A percentile compares a stretch with the other conserved stretches of the same genome.
Evolutionary conservation across 371 early-diverging fungal genomes (phyloP).

Genomic region (Mortierella sp.): DNA sequence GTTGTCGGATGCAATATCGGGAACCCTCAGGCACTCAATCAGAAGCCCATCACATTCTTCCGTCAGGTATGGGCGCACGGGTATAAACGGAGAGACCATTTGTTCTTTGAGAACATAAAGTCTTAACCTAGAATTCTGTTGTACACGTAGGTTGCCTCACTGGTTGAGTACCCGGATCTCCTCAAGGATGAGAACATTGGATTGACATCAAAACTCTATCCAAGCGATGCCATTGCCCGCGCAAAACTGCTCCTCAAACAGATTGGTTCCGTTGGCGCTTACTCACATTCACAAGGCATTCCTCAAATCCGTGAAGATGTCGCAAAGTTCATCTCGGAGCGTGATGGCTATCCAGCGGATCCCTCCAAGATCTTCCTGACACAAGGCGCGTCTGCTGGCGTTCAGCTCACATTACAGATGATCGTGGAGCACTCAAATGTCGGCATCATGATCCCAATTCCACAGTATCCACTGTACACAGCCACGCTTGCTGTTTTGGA

Average conservation of each 20-base stretch:
- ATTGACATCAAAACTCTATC: constrained; percentile 69
- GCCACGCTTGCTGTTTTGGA: constrained; percentile 89
- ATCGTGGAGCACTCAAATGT: constrained; percentile 81
- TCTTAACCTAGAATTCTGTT: background rate
- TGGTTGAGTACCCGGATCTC: constrained; percentile 90
- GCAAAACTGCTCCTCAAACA: constrained; percentile 75
- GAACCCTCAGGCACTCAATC: constrained; percentile 96
- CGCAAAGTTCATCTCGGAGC: constrained; percentile 81
- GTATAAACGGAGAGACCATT: background rate
- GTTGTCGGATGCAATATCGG: constrained; percentile 96
- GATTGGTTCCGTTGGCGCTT: constrained; percentile 88
- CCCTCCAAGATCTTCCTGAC: constrained; percentile 92
- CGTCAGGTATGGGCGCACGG: constrained; percentile 78
- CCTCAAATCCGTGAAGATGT: constrained; percentile 85
- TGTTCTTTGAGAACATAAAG: no score
- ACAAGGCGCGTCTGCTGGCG: constrained; percentile 89
- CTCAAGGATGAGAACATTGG: constrained; percentile 67
- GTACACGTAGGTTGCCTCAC: constrained; percentile 74
- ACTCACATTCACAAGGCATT: constrained; percentile 95
- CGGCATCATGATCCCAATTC: constrained; percentile 98
- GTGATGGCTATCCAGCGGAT: constrained; percentile 89
- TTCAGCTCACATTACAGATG: constrained; percentile 87
- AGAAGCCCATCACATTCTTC: constrained; percentile 96
- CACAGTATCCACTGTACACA: constrained; percentile 98
- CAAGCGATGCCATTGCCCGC: constrained; percentile 89